Evolutionary conservation across 1,284 basidiomycete genomes (phyloP).

Genomic region (Ceratobasidium sp.): DNA sequence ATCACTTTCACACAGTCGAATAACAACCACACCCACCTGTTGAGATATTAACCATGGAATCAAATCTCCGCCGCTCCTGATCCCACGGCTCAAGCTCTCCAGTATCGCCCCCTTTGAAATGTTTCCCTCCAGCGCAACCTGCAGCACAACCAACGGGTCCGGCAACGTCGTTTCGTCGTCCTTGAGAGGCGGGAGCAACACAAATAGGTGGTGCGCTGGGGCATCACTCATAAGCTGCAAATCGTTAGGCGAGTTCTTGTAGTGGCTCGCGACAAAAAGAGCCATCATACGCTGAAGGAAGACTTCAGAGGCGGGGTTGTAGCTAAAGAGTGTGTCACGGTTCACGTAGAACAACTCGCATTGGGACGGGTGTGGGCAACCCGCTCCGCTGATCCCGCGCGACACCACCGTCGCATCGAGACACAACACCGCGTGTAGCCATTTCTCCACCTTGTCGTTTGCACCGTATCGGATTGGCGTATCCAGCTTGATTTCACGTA

Average conservation of each 20-base stretch:
- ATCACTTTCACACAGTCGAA: background rate
- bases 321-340: conserved; percentile 96
- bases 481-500: conserved; percentile 95
- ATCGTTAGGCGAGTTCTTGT: conserved; percentile 99
- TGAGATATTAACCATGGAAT: conserved; percentile 97
- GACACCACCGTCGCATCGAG: conserved; percentile 87
- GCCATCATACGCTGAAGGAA: conserved; percentile 99
- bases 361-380: conserved; percentile 91
- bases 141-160: conserved; percentile 93
- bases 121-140: conserved; percentile 95
- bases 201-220: conserved; percentile 96
- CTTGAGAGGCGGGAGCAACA: conserved; percentile 90
- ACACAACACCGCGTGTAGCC: conserved; percentile 93
- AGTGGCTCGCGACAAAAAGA: conserved; percentile 95
- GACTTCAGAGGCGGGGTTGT: conserved; percentile 94
- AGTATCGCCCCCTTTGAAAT: conserved; percentile 89
- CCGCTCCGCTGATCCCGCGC: conserved; percentile 70
- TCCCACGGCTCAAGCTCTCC: conserved; percentile 83
- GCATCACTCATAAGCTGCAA: conserved; percentile 96
- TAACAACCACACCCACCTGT: conserved; percentile 61
- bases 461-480: conserved; percentile 93
- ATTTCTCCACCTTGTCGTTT: conserved; percentile 92
- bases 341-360: conserved; percentile 98
- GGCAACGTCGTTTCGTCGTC: conserved; percentile 88
- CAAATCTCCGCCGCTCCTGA: conserved; percentile 92